Evolutionary conservation across 1,284 basidiomycete genomes (phyloP), one percentile per base, ranked within the genome.

Genomic region (Ceratobasidium sp.): DNA sequence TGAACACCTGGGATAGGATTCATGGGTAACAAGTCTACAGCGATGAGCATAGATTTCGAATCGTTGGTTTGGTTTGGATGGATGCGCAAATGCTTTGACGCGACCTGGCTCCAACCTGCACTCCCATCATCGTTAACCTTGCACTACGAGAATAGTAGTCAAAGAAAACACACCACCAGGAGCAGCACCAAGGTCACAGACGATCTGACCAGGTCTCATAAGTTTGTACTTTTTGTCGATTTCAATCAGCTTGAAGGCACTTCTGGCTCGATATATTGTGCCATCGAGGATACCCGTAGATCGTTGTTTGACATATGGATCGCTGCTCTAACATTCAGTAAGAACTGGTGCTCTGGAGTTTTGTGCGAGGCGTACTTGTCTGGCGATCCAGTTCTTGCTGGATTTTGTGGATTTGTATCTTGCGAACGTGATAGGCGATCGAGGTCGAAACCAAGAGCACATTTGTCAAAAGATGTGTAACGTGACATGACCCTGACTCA

Each of bases 111-210:
- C 94, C 94, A 96, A 0, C 93, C 64, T 67, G 21, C 18, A 3
- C 18, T 9, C 3, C 21, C 14, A 53, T 14, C 12, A 4, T 34
- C 45, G 30, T 32, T 18, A 16, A 26, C n/a, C 12, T 8, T 41
- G 30, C 12, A 26, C 21, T 39, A 46, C 28, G 9, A 61, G 21
- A 46, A 18, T 10, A 26, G 5, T 30, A 23, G 10, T 28, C n/a
- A 8, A 28, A 50, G 4, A 8, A 12, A 26, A 43, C 67, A 16
- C 18, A 70, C 67, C 93, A 4, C 93, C 94, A 0, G 94, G 94
- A 0, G 93, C 92, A 0, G 91, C 92, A 39, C 94, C 94, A 30
- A 96, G 85, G 79, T 96, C 94, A 1, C 95, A 87, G 0, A 95
- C 88, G 23, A 86, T 83, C 3, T 79, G 81, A 0, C 90, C 85